These are phyloP conservation scores for Paulownia fortunei DNA, from an alignment of 257 asterid genomes.

Conservation along the genomic window DNA sequence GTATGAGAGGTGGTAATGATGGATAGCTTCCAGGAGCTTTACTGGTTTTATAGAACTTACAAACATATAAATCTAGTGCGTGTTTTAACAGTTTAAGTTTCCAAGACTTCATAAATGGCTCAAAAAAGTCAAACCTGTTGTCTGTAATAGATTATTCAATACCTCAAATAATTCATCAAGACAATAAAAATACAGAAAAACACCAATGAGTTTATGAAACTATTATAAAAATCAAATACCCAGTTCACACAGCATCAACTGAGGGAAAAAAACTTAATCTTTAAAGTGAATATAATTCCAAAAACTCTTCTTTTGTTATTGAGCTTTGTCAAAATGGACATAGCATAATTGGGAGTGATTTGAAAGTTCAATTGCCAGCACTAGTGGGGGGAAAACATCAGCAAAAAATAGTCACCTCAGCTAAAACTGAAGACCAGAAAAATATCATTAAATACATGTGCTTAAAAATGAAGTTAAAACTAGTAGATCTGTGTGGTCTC, in stretches of 20 bases:
- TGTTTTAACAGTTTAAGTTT: neutral
- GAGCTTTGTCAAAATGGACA: slow-evolving; percentile 1
- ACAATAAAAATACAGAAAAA: neutral
- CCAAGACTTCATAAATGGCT: neutral
- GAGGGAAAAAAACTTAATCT: neutral
- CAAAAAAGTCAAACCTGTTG: neutral
- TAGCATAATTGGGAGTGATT: neutral
- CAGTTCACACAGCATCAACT: neutral
- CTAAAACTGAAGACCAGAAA: slow-evolving; percentile 13
- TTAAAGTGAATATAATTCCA: neutral
- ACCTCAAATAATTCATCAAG: neutral
- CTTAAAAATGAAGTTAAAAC: neutral
- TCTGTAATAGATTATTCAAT: neutral
- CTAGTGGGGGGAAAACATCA: neutral
- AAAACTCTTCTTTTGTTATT: neutral
- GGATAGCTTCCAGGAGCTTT: slow-evolving; percentile 16
- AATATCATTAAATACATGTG: neutral
- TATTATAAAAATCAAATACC: neutral
- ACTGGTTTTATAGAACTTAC: neutral
- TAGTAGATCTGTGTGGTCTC: neutral
- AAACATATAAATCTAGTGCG: neutral
- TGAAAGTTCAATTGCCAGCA: slow-evolving; percentile 3
- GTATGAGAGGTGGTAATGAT: neutral
- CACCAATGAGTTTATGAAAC: neutral
- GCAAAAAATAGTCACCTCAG: neutral